Evolutionary conservation across 176 grass and related monocot species (phyloP), one percentile per base, ranked within the genome.

Genomic region (Avena atlantica): DNA sequence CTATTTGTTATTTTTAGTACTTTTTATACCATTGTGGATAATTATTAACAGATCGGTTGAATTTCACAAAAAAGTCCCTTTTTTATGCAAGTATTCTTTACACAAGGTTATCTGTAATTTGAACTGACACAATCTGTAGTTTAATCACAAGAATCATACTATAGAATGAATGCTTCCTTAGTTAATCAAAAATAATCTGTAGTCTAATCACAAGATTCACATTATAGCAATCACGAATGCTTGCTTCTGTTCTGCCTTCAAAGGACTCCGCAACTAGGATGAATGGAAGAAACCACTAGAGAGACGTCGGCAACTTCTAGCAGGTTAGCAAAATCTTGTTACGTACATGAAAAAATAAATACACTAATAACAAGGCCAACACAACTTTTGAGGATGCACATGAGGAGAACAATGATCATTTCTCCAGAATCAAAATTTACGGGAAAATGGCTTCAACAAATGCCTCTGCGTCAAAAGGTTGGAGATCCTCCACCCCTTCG

Each of bases 401-500:
- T 10, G 9, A 56, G 6, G 9, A 56, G 6, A 73, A 59, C 17
- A 27, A 78, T 34, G 8, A 6, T 63, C n/a, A 6, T 81, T n/a
- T 78, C 55, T 36, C 4, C 16, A 56, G 65, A 80, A 74, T 58
- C 34, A 9, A 36, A 87, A 52, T 12, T 93, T 70, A 99, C 57
- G 97, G 83, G 86, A 96, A 99, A 84, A 99, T 99, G 81, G 94
- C 94, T 91, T 93, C 89, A 74, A 96, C 94, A 79, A 99, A 99
- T 80, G 92, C 94, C 72, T 96, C 94, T 0, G 97, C 94, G 50
- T 99, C 92, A 53, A 99, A 99, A 21, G 92, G 94, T 79, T 99
- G 94, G 9, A 99, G 97, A 75, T 99, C 97, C 84, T 99, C 97
- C 79, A 99, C 53, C 57, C 92, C 92, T 91, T 99, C 97, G 77